These are phyloP conservation scores for Neolentinus lepideus DNA, from an alignment of 1,284 basidiomycete species.

Conservation along the genomic window DNA sequence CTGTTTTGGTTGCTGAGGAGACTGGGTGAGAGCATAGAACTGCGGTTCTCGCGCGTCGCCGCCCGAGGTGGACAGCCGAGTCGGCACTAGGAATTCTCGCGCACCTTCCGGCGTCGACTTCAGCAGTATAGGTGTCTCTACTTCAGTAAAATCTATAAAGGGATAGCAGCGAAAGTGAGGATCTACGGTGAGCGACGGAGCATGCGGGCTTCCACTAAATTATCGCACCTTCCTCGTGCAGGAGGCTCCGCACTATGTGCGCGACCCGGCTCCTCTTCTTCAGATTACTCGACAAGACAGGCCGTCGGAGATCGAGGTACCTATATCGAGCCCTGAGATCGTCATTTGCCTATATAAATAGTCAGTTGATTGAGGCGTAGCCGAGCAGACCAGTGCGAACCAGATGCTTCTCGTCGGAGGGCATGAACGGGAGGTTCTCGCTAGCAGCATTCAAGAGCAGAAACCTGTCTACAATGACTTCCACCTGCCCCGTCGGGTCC, in stretches of 20 bases:
- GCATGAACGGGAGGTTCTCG: slow-evolving; percentile 68
- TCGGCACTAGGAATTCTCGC: slow-evolving; percentile 90
- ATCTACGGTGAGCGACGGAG: slow-evolving; percentile 3
- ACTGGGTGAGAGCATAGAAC: slow-evolving; percentile 92
- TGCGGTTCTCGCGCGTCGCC: slow-evolving; percentile 31
- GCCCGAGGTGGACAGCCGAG: slow-evolving; percentile 40
- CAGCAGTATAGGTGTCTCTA: slow-evolving; percentile 91
- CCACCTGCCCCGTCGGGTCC: slow-evolving; percentile 67
- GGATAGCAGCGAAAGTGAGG: slow-evolving; percentile 11
- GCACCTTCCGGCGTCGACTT: slow-evolving; percentile 93
- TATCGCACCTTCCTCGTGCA: slow-evolving; percentile 64
- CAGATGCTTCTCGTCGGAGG: slow-evolving; percentile 67
- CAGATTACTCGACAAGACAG: slow-evolving; percentile 69
- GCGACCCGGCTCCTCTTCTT: slow-evolving; percentile 76
- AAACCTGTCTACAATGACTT: slow-evolving; percentile 68
- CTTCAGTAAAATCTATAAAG: slow-evolving; percentile 73
- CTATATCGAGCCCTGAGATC: slow-evolving; percentile 80
- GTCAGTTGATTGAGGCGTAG: slow-evolving; percentile 3
- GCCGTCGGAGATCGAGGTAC: slow-evolving; percentile 82
- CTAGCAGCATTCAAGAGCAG: slow-evolving; percentile 77
- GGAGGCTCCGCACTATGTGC: slow-evolving; percentile 65
- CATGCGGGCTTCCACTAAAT: slow-evolving; percentile 3
- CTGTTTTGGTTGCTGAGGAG: slow-evolving; percentile 95
- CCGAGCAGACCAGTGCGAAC: slow-evolving; percentile 35
- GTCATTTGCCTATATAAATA: slow-evolving; percentile 61